Evolutionary conservation across 108 stramenopile species (phyloP), one percentile per base, ranked within the genome.

Genomic region (Nannochloropsis oceanica): DNA sequence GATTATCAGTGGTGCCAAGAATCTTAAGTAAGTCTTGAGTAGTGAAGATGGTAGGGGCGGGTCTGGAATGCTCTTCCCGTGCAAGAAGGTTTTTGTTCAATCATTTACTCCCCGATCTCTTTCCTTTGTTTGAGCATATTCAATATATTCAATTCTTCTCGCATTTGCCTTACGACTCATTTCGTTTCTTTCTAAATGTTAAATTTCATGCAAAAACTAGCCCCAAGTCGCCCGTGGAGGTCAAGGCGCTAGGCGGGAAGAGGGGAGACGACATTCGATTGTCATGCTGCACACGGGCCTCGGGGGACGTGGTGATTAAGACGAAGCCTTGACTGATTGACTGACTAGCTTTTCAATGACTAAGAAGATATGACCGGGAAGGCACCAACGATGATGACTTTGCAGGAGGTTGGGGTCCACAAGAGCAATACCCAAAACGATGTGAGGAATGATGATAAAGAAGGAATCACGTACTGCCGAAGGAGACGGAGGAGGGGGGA

Each of bases 231-330:
- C 88, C 88, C 13, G 88, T 80, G 0, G 88, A 88, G 84, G 59
- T 73, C 59, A 88, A 84, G 50, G 84, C 85, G 34, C 82, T 88
- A 14, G 84, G 85, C 42, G 81, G 80, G 22, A 85, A 85, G 18
- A 81, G 73, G 43, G 88, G 46, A 20, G 44, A 84, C 0, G 73
- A 59, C 79, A 84, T 26, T 81, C 22, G 88, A 46, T 84, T 88
- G 42, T 82, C 88, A 42, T 88, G 88, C 81, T 88, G 88, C 82
- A 85, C 88, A 27, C 85, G 79, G 82, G 88, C 85, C 26, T 81
- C 79, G 13, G 88, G 88, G 27, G 44, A 81, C 43, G 80, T 88
- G 42, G 85, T 84, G 14, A n/a, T 88, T 26, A 81, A 80, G 84
- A 88, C 88, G 18, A 88, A 88, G 43, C 88, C 88, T 24, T 88